Conservation (phyloP, 2,329 filamentous ascomycete species). For the Colletotrichum tofieldiae region DNA sequence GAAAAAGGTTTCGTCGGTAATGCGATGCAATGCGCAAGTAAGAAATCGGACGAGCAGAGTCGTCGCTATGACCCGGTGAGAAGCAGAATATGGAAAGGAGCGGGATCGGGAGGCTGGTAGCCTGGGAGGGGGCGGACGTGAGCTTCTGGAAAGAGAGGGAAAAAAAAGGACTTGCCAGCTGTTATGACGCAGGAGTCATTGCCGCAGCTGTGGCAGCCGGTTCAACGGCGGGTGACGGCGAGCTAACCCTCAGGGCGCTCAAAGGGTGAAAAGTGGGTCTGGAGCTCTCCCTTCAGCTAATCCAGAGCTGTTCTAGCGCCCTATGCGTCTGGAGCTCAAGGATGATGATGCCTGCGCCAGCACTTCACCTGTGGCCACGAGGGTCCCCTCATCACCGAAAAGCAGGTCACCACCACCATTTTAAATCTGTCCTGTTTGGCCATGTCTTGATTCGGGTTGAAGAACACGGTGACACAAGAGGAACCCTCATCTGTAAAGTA, state of each 20-base stretch:
- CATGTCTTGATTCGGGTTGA: too few species aligned
- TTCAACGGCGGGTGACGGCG: slow-evolving; percentile 11
- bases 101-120: slow-evolving; percentile 19
- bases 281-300: background rate
- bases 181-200: slow-evolving; percentile 3
- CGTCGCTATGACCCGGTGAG: slow-evolving; percentile 13
- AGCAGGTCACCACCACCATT: too few species aligned
- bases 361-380: background rate
- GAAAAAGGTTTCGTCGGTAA: background rate
- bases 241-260: background rate
- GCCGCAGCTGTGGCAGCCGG: slow-evolving; percentile 4
- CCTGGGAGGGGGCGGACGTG: background rate
- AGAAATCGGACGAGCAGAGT: slow-evolving; percentile 18
- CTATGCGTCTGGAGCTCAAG: background rate
- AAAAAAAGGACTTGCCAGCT: slow-evolving; percentile 9
- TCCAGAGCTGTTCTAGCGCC: slow-evolving; percentile 8
- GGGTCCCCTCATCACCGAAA: too few species aligned
- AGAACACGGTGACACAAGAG: too few species aligned
- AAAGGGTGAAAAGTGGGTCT: background rate
- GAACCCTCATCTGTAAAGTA: too few species aligned
- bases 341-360: background rate
- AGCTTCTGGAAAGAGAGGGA: slow-evolving; percentile 3
- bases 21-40: slow-evolving; percentile 14
- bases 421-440: too few species aligned
- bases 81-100: slow-evolving; percentile 23